phyloP scores from a whole-genome alignment of 768 basidiomycete species.

The Suillus weaverae region DNA sequence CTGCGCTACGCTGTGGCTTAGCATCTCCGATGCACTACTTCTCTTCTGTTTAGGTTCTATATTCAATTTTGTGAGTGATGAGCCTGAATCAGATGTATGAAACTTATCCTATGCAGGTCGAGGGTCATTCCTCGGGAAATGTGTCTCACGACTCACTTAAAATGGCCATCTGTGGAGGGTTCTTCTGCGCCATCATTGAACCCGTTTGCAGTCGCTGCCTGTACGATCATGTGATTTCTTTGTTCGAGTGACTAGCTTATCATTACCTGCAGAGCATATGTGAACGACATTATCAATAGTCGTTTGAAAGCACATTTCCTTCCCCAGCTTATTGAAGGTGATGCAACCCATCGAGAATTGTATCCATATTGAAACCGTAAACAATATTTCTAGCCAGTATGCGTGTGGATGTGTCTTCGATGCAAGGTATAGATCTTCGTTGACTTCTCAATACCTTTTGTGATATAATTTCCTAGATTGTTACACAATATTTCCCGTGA shows the following conservation, averaged over 20 bases:
- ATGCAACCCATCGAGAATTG: neutral
- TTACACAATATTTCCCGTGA: constrained; percentile 16
- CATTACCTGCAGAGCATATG: constrained; percentile 17
- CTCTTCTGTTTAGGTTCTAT: constrained; percentile 35
- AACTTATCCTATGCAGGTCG: constrained; percentile 18
- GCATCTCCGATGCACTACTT: constrained; percentile 35
- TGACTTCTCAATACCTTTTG: neutral
- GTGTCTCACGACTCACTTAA: constrained; percentile 10
- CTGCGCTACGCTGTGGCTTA: constrained; percentile 30
- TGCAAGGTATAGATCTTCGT: constrained; percentile 16
- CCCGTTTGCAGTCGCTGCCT: constrained; percentile 21
- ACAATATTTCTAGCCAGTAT: constrained; percentile 21
- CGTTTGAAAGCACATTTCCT: constrained; percentile 40
- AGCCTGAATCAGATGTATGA: neutral
- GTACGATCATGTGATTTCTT: constrained; percentile 18
- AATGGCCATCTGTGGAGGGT: constrained; percentile 29
- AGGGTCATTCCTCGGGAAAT: neutral
- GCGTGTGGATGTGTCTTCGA: constrained; percentile 20
- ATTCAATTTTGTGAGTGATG: constrained; percentile 24
- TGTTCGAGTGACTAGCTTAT: constrained; percentile 1
- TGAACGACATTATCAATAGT: constrained; percentile 23
- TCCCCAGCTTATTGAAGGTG: constrained; percentile 41
- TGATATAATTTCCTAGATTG: constrained; percentile 16
- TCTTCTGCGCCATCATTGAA: constrained; percentile 26
- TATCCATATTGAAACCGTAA: constrained; percentile 18